phyloP scores from a whole-genome alignment of 805 yeast genomes.

The Cyberlindnera xylosilytica region DNA sequence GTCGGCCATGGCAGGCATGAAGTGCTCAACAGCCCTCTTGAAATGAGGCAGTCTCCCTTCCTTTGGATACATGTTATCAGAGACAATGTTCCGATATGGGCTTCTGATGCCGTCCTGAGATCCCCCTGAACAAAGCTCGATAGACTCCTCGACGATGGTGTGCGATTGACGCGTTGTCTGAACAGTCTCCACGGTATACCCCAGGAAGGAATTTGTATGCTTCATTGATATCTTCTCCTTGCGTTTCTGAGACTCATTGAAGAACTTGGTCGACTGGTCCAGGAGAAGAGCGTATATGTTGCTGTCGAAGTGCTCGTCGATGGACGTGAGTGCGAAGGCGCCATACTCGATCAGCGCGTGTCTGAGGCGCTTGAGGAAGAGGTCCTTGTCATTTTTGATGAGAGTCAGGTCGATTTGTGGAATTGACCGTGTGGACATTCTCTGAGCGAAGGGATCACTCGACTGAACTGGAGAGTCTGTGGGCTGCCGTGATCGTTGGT shows the following conservation, averaged over 20 bases:
- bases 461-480: too few relatives aligned
- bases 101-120: slow-evolving; percentile 3
- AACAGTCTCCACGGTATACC: slow-evolving; percentile 43
- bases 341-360: slow-evolving; percentile 50
- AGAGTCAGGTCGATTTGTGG: slow-evolving; percentile 19
- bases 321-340: slow-evolving; percentile 39
- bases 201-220: slow-evolving; percentile 41
- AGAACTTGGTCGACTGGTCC: slow-evolving; percentile 33
- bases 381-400: slow-evolving; percentile 6
- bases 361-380: slow-evolving; percentile 31
- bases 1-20: not conserved
- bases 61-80: not conserved
- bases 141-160: slow-evolving; percentile 33
- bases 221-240: slow-evolving; percentile 35
- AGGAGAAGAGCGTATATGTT: slow-evolving; percentile 27
- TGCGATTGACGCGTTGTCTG: slow-evolving; percentile 31
- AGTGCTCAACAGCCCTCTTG: slow-evolving; percentile 1
- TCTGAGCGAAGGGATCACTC: too few relatives aligned
- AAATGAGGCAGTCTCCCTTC: not conserved
- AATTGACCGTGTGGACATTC: slow-evolving; percentile 7
- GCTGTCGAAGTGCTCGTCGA: slow-evolving; percentile 40
- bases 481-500: too few relatives aligned
- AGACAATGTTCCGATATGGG: not conserved
- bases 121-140: slow-evolving; percentile 49
- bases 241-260: slow-evolving; percentile 32